Base-by-base conservation (phyloP, 2,329 filamentous ascomycete genomes). In the Colletotrichum salicis region DNA sequence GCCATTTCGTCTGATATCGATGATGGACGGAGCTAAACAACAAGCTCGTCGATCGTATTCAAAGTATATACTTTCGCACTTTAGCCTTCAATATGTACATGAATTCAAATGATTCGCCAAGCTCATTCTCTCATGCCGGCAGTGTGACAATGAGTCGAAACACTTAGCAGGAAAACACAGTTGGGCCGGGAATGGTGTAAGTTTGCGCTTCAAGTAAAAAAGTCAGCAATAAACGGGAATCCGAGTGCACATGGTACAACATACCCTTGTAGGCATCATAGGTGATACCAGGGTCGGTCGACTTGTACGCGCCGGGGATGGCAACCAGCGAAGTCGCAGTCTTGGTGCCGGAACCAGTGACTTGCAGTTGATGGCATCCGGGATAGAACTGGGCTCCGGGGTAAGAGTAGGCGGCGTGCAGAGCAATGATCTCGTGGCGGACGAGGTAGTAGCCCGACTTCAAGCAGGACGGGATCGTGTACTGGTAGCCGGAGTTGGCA, bases 371-470 rank as follows among this genome's bases (percentile, higher is more conserved):
- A 77, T 89, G 87, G 79, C 87, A 90, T 8, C 86, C 86, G 0
- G 88, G 87, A 75, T 90, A 90, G 78, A 89, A 86, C 75, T 90
- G 88, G 1, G 85, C 87, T 22, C 88, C 88, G 0, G 86, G 86
- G 75, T 88, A 88, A 5, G 77, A 56, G 67, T 79, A 84, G 19
- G 81, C 82, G 3, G 85, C 75, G 78, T 89, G 87, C 62, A 90
- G 82, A 4, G 87, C 88, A 71, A 89, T 85, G 76, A 88, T 85
- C 78, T 90, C 88, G 75, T 90, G 88, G 60, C 88, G 86, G 29
- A 90, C 87, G 66, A 90, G 85, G 78, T 90, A 89, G 82, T 87
- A 87, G 1, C 88, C 88, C 0, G 84, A 79, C 55, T 83, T 80
- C 51, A 90, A 81, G 79, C 85, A 88, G 15, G 80, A 80, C 4